Percentiles rank a stretch among this genome's conserved stretches.
Evolutionary conservation across 2,329 filamentous ascomycete genomes (phyloP).

Genomic region (Aspergillus proliferans): DNA sequence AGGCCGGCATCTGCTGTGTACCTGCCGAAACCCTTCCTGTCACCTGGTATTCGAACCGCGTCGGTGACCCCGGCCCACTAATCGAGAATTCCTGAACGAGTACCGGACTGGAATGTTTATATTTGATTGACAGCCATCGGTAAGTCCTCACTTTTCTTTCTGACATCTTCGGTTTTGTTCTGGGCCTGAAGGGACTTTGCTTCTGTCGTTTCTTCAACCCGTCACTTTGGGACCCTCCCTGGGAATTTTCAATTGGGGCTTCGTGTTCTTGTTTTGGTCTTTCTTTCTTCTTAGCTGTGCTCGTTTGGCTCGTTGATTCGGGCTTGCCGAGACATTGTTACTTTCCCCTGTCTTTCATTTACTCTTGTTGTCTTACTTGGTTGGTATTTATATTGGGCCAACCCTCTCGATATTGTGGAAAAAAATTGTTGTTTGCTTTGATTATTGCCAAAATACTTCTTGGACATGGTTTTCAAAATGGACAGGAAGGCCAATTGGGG

Average conservation of each 20-base stretch:
- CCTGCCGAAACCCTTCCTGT: too few species aligned
- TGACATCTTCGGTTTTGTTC: not conserved
- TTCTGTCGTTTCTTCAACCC: not conserved
- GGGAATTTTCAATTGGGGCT: not conserved
- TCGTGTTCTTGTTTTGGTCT: not conserved
- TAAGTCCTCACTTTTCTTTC: too few species aligned
- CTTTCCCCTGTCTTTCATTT: not conserved
- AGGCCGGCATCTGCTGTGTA: too few species aligned
- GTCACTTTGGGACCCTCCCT: not conserved
- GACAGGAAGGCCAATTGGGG: conserved; percentile 15
- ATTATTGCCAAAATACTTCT: not conserved
- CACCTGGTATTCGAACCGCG: too few species aligned
- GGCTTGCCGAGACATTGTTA: not conserved
- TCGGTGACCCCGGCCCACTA: too few species aligned
- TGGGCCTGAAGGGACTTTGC: not conserved
- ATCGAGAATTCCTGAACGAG: too few species aligned
- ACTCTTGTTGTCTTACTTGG: not conserved
- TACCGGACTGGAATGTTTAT: too few species aligned
- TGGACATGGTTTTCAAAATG: conserved; percentile 12
- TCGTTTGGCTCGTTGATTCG: not conserved
- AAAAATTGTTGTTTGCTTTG: not conserved
- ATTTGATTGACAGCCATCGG: too few species aligned
- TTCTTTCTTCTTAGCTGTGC: not conserved
- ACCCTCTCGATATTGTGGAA: too few species aligned
- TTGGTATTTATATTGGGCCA: not conserved